phyloP scores from a whole-genome alignment of 257 asterid genomes.

The Solanum bukasovii region DNA sequence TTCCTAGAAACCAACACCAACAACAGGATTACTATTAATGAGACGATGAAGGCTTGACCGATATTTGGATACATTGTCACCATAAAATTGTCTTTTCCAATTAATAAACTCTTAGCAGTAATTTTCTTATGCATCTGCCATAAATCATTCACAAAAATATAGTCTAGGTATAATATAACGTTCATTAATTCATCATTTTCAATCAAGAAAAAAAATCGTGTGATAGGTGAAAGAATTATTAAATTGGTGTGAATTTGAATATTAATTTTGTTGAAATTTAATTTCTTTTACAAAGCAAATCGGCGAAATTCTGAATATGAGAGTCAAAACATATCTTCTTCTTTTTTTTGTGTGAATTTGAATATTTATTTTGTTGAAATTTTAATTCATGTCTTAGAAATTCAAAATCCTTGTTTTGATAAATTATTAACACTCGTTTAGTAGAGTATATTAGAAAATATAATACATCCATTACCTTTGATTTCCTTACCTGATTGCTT shows the following conservation, averaged over 20 bases:
- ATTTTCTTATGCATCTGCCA: background rate
- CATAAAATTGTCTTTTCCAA: background rate
- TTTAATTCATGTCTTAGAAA: too few species aligned
- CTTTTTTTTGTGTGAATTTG: background rate
- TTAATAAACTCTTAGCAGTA: background rate
- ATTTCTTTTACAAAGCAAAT: background rate
- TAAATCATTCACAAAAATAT: background rate
- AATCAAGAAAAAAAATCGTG: background rate
- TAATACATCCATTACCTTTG: too few species aligned
- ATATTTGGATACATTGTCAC: constrained; percentile 19
- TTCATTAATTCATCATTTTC: background rate
- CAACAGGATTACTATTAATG: constrained; percentile 4
- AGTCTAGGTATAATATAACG: background rate
- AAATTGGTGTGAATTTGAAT: background rate
- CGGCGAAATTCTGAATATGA: background rate
- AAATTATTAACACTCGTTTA: too few species aligned
- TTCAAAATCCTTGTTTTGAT: too few species aligned
- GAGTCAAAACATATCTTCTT: background rate
- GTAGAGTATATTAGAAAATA: too few species aligned
- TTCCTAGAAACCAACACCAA: too few species aligned
- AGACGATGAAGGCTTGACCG: constrained; percentile 19
- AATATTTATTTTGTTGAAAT: too few species aligned
- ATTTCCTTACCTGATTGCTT: too few species aligned
- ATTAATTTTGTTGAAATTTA: background rate
- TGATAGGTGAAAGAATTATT: background rate